These are phyloP conservation scores for Cladosporium oxysporum DNA, from an alignment of 2,329 filamentous ascomycete genomes.

Conservation along the genomic window DNA sequence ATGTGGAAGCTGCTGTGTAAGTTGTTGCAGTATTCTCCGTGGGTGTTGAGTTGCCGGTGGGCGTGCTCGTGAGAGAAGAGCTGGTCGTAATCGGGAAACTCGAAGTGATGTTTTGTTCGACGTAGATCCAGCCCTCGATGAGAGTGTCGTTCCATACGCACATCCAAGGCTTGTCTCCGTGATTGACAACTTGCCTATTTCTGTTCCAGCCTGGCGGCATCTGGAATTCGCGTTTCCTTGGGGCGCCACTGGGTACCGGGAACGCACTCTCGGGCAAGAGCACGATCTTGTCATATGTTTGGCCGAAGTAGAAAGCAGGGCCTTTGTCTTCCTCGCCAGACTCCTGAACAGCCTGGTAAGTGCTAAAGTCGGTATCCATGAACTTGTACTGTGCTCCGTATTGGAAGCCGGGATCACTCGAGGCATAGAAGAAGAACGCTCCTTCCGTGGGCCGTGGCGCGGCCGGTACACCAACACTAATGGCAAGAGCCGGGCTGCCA, in stretches of 20 bases:
- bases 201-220: constrained; percentile 31
- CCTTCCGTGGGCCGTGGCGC: constrained; percentile 27
- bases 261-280: constrained; percentile 50
- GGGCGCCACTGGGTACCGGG: background rate
- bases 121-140: constrained; percentile 68
- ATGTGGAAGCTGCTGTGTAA: constrained; percentile 5
- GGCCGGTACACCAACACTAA: constrained; percentile 31
- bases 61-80: constrained; percentile 18
- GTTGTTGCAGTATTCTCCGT: background rate
- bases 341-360: constrained; percentile 59
- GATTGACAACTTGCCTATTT: constrained; percentile 47
- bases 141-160: constrained; percentile 70
- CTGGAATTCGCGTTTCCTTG: constrained; percentile 19
- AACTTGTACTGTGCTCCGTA: constrained; percentile 62
- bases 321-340: constrained; percentile 57
- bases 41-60: constrained; percentile 17
- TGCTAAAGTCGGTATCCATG: constrained; percentile 44
- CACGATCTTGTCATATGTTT: constrained; percentile 65
- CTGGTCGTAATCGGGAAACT: constrained; percentile 19
- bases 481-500: constrained; percentile 31
- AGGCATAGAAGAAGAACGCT: constrained; percentile 35
- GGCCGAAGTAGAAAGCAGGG: constrained; percentile 64
- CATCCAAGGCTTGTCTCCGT: constrained; percentile 67
- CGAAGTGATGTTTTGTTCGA: constrained; percentile 52
- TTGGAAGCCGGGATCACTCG: constrained; percentile 40